Evolutionary conservation across 441 rosid genomes (phyloP).

Genomic region (Francoa sonchifolia): DNA sequence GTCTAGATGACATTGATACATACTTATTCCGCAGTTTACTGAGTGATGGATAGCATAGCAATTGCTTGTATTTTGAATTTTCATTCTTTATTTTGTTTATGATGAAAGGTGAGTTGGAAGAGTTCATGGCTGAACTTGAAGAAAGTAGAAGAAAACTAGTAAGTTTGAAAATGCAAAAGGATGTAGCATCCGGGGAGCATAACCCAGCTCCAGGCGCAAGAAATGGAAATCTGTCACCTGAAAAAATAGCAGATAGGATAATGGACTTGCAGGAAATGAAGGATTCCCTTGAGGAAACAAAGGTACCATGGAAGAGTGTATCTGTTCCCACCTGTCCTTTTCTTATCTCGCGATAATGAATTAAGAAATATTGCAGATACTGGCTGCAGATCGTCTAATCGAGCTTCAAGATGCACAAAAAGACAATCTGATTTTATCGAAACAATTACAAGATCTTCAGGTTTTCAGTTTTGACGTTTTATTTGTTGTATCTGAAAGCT

Average conservation of each 20-base stretch:
- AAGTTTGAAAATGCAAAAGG: conserved; percentile 74
- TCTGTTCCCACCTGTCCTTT: conserved; percentile 5
- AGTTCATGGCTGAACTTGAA: conserved; percentile 75
- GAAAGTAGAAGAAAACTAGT: conserved; percentile 85
- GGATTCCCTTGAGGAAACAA: conserved; percentile 66
- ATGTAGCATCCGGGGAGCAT: conserved; percentile 48
- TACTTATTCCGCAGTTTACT: background rate
- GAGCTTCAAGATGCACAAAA: conserved; percentile 76
- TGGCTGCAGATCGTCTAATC: conserved; percentile 67
- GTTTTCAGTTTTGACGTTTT: conserved; percentile 25
- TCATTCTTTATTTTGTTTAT: conserved; percentile 13
- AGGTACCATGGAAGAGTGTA: conserved; percentile 33
- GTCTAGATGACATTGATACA: conserved; percentile 1
- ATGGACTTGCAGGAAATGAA: conserved; percentile 57
- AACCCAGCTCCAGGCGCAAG: conserved; percentile 35
- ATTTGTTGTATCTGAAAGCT: no score
- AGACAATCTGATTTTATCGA: conserved; percentile 47
- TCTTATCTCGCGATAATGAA: conserved; percentile 10
- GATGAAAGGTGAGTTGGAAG: conserved; percentile 73
- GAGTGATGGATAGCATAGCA: background rate
- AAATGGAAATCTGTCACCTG: conserved; percentile 73
- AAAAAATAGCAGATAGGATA: conserved; percentile 58
- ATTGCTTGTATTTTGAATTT: background rate
- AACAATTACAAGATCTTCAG: conserved; percentile 69
- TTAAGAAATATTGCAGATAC: conserved; percentile 41